Conservation (phyloP, 805 yeast genomes). For the Tetrapisispora nanseiensis region DNA sequence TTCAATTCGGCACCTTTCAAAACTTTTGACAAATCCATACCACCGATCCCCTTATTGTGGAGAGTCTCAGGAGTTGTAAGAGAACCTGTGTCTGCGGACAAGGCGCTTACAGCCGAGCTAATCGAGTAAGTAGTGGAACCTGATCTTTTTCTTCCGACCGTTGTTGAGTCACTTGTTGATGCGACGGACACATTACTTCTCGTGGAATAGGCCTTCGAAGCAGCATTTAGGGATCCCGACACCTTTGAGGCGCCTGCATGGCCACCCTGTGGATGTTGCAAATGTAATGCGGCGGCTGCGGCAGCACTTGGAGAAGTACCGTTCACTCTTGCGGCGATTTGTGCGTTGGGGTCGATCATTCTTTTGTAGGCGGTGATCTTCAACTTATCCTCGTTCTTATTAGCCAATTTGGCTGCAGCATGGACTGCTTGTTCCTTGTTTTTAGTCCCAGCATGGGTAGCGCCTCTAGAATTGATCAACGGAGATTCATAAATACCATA, state of each 20-base stretch:
- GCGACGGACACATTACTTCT: neutral
- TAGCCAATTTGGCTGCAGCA: constrained; percentile 68
- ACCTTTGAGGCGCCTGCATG: neutral
- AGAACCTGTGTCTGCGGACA: neutral
- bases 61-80: neutral
- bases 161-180: neutral
- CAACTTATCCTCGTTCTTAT: constrained; percentile 52
- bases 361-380: constrained; percentile 56
- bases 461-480: constrained; percentile 28
- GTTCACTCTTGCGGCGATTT: constrained; percentile 20
- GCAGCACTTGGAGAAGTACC: constrained; percentile 1
- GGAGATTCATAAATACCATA: constrained; percentile 54
- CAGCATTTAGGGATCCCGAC: constrained; percentile 14
- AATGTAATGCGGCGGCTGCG: constrained; percentile 5
- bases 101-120: constrained; percentile 7
- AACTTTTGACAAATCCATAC: constrained; percentile 22
- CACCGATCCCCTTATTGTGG: constrained; percentile 7
- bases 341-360: constrained; percentile 26
- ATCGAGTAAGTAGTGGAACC: constrained; percentile 12
- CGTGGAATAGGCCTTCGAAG: constrained; percentile 23
- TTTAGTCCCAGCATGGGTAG: constrained; percentile 50
- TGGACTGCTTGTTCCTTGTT: constrained; percentile 50
- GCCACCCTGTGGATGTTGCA: constrained; percentile 1
- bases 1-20: constrained; percentile 23
- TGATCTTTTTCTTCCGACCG: neutral